phyloP scores from a whole-genome alignment of 495 filamentous ascomycete species.

The Hypoxylon rickii region DNA sequence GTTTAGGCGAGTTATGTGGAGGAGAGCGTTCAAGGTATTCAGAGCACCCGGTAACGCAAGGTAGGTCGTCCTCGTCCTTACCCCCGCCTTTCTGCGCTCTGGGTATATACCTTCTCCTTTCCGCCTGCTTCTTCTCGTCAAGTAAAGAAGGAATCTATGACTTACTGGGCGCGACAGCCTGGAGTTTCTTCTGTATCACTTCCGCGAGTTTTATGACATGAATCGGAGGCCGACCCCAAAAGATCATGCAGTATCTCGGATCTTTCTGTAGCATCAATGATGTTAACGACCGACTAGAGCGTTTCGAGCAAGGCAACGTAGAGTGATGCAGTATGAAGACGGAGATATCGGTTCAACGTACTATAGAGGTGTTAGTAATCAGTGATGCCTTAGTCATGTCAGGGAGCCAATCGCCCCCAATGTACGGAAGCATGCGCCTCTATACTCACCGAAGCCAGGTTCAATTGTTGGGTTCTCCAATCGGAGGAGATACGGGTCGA shows the following conservation, averaged over 20 bases:
- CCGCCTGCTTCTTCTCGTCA: too few relatives aligned
- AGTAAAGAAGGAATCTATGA: background rate
- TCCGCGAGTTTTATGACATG: slow-evolving; percentile 67
- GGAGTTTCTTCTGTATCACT: slow-evolving; percentile 69
- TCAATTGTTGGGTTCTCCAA: slow-evolving; percentile 63
- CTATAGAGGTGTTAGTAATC: too few relatives aligned
- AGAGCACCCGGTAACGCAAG: too few relatives aligned
- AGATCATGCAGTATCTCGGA: slow-evolving; percentile 76
- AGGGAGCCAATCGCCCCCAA: background rate
- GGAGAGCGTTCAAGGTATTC: too few relatives aligned
- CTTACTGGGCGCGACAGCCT: slow-evolving; percentile 67
- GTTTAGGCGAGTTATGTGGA: too few relatives aligned
- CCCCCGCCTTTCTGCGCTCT: too few relatives aligned
- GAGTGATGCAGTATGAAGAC: too few relatives aligned
- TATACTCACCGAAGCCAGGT: slow-evolving; percentile 57
- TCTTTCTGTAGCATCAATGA: slow-evolving; percentile 60
- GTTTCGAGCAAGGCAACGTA: too few relatives aligned
- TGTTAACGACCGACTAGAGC: background rate
- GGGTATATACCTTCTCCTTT: too few relatives aligned
- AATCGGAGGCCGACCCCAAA: slow-evolving; percentile 83
- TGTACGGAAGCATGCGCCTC: background rate
- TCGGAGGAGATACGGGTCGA: slow-evolving; percentile 75
- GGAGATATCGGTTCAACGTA: too few relatives aligned
- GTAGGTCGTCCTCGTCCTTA: background rate
- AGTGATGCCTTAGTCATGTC: background rate